Evolutionary conservation across 352 stramenopile species (phyloP), one percentile per base, ranked within the genome.

Genomic region (Globisporangium paroecandrum): DNA sequence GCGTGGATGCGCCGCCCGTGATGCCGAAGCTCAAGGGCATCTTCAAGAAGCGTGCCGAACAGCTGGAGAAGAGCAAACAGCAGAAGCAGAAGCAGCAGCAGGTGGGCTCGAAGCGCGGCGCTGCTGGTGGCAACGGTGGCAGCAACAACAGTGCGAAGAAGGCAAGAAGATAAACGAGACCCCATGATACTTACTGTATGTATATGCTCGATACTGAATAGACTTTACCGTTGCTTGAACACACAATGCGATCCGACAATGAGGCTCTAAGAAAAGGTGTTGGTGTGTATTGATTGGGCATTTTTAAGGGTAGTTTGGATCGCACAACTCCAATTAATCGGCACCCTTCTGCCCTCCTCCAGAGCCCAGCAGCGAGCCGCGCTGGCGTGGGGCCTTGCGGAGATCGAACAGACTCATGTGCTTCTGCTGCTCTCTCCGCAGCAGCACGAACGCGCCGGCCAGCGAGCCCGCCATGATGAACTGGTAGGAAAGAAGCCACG

Each of bases 321-420:
- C 46, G 46, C 18, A 54, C 24, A 54, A 54, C 24, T n/a, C 8
- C 38, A 47, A n/a, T 47, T n/a, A 69, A 29, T 69, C 64, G 1
- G 64, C 56, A 29, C 64, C 43, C 36, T 69, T 69, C 20, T 32
- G 54, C 3, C 25, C 46, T 18, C 64, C 46, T 24, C 34, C 27
- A 8, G 62, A 46, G 15, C 63, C 60, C 10, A 90, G 55, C 27
- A 93, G 67, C 20, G 76, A 75, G 41, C 67, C 71, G 41, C 83
- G 71, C 72, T 91, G 82, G 2, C 75, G 70, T 12, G 81, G 77
- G 32, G 92, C 85, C 66, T 93, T 90, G 20, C 83, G 73, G 46
- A 91, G 13, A 62, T 95, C 85, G 60, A 95, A 93, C 15, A 79
- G 78, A 67, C 83, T 95, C 79, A 93, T 66, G 75, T 95, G 79